Evolutionary conservation across 2,329 filamentous ascomycete genomes (phyloP), one percentile per base, ranked within the genome.

Genomic region (Phialophora verrucosa): DNA sequence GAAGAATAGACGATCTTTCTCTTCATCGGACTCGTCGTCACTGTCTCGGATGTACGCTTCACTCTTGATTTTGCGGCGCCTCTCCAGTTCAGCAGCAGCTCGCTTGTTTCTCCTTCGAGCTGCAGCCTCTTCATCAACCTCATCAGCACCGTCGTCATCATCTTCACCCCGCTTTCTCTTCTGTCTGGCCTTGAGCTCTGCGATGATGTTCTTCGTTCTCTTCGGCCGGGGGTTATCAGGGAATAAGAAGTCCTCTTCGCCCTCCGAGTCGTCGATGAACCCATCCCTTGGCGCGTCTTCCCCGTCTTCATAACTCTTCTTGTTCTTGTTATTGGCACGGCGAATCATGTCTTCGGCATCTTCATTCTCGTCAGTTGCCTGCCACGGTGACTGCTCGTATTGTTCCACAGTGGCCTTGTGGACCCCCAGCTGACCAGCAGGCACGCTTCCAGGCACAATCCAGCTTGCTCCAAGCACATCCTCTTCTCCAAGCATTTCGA

Each of bases 21-120:
- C 92, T 38, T 85, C 88, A 74, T 97, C 92, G n/a, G 86, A 89
- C 72, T 97, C 93, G 61, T 98, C 95, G 75, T 98, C 95, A 71
- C 90, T 92, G 44, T 90, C 88, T 65, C 90, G 87, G 59, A 99
- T 90, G 73, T 88, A 94, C 47, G 94, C 79, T 27, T 89, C 88
- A 73, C 91, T 96, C 82, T 97, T 98, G 79, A 95, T 90, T 75
- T 90, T 91, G 35, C 83, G 83, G 57, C 88, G 84, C 78, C 93
- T 93, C 74, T 93, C 92, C n/a, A 86, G 81, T 71, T 96, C 89
- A 71, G 87, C 90, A 60, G 88, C 83, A 62, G 87, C 84, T 44
- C 89, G 84, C 62, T 83, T 85, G 12, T 84, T 83, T 12, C 88
- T 87, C 63, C 85, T 85, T 70, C 87, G 87, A 35, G 85, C 82